Percentiles rank a stretch among this genome's conserved stretches.
Conservation (phyloP, 306 rosid species). For the Mimosa bimucronata region DNA sequence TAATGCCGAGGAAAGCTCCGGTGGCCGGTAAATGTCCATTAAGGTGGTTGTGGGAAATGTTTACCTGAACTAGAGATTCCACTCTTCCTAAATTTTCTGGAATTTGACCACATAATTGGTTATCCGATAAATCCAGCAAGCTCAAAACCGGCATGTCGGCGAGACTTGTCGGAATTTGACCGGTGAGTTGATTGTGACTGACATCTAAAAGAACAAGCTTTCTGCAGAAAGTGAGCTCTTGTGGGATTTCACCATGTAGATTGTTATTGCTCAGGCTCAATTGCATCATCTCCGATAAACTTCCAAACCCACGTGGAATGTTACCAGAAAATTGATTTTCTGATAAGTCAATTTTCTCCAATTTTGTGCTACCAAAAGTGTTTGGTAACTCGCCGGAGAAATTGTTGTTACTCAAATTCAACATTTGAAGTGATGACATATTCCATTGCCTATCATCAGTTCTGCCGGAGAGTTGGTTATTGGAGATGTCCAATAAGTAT, state of each 20-base stretch:
- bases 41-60: slow-evolving; percentile 75
- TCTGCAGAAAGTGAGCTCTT: slow-evolving; percentile 53
- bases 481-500: slow-evolving; percentile 80
- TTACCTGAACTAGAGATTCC: slow-evolving; percentile 77
- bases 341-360: slow-evolving; percentile 74
- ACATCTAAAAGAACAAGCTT: slow-evolving; percentile 78
- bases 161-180: slow-evolving; percentile 59
- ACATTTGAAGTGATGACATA: slow-evolving; percentile 79
- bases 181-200: slow-evolving; percentile 61
- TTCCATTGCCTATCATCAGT: slow-evolving; percentile 62
- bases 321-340: slow-evolving; percentile 61
- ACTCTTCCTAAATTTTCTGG: slow-evolving; percentile 57
- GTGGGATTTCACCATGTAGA: slow-evolving; percentile 63
- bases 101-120: slow-evolving; percentile 74
- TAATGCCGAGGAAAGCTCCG: slow-evolving; percentile 73
- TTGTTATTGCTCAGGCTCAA: slow-evolving; percentile 69
- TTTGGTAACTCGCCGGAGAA: slow-evolving; percentile 69
- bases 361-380: slow-evolving; percentile 53
- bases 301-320: slow-evolving; percentile 41
- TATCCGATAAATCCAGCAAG: slow-evolving; percentile 72
- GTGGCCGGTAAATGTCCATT: slow-evolving; percentile 76
- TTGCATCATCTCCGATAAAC: slow-evolving; percentile 55
- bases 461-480: slow-evolving; percentile 66
- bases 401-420: slow-evolving; percentile 63
- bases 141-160: slow-evolving; percentile 77